Evolutionary conservation across 179 eudicot genomes (phyloP).

Genomic region (Silene vulgaris): DNA sequence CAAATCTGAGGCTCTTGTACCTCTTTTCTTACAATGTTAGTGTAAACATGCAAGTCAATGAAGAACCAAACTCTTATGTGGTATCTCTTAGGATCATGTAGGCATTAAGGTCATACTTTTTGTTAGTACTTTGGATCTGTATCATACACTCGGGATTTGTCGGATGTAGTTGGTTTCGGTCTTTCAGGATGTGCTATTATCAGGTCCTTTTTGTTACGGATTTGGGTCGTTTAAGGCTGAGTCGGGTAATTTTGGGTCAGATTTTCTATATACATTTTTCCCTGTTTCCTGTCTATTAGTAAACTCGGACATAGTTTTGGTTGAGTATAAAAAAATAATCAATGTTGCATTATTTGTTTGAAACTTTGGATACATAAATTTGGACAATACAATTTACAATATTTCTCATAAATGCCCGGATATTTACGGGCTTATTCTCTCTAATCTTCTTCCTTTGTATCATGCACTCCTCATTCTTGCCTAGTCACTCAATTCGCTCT

Average conservation of each 20-base stretch:
- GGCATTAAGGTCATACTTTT: neutral
- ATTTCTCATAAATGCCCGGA: conserved; percentile 15
- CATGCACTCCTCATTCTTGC: conserved; percentile 13
- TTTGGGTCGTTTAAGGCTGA: neutral
- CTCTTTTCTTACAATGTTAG: neutral
- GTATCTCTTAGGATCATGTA: neutral
- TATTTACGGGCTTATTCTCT: conserved; percentile 12
- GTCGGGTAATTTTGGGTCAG: neutral
- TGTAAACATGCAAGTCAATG: neutral
- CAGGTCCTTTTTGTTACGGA: neutral
- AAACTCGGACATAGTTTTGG: neutral
- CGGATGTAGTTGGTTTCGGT: neutral
- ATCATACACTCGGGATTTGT: neutral
- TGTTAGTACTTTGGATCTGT: neutral
- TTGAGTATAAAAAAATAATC: conserved; percentile 9
- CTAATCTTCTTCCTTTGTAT: neutral
- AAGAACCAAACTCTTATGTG: neutral
- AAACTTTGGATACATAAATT: conserved; percentile 8
- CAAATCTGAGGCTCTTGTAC: neutral
- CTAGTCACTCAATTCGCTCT: conserved; percentile 37
- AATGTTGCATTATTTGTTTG: conserved; percentile 14
- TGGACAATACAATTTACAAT: neutral
- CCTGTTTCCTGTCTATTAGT: neutral
- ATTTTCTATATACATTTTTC: neutral
- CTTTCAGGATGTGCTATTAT: neutral